Base-by-base conservation (phyloP, 2,329 filamentous ascomycete genomes). In the Calycina herbarum region DNA sequence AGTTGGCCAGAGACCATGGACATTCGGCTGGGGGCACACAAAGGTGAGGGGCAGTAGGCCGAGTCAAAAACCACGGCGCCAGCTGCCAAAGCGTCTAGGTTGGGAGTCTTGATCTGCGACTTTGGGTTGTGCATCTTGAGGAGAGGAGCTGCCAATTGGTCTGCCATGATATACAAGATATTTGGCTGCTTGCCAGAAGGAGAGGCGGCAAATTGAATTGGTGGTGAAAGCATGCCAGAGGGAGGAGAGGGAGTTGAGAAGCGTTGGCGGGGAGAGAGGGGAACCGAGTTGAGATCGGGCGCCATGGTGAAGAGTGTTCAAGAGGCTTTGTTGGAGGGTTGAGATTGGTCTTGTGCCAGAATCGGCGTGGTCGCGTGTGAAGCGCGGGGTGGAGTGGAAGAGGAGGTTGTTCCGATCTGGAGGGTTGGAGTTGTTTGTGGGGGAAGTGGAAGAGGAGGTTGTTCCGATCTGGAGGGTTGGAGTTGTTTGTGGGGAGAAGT, bases 111-210 rank as follows among this genome's bases (percentile, higher is more conserved):
- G 83, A 97, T 97, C 76, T 92, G 90, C 1, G 93, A 96, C 62
- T 90, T 83, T 57, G 89, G 85, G 78, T 97, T 94, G 82, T 97
- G 93, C 82, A 97, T 94, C 81, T 93, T 94, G 72, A 97, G 86
- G 72, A 94, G 85, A 20, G 94, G 94, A 33, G 94, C 94, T 20
- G 94, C 91, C 77, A 97, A 87, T 81, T 97, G 94, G 79, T 97
- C 94, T 63, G 94, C 94, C 93, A 97, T 97, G 81, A 97, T 96
- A 82, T 95, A 97, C 58, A 94, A 83, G 71, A 94, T 91, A 78
- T 94, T 94, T 67, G 90, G 90, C 76, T 84, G 84, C 48, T 69
- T 70, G 29, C 60, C 51, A 1, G 65, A 8, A 15, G 69, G 62
- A 11, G 35, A 38, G 24, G 64, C 57, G 29, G 54, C 33, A 57